Base-by-base conservation (phyloP, 768 basidiomycete species). In the Rhodocollybia butyracea region DNA sequence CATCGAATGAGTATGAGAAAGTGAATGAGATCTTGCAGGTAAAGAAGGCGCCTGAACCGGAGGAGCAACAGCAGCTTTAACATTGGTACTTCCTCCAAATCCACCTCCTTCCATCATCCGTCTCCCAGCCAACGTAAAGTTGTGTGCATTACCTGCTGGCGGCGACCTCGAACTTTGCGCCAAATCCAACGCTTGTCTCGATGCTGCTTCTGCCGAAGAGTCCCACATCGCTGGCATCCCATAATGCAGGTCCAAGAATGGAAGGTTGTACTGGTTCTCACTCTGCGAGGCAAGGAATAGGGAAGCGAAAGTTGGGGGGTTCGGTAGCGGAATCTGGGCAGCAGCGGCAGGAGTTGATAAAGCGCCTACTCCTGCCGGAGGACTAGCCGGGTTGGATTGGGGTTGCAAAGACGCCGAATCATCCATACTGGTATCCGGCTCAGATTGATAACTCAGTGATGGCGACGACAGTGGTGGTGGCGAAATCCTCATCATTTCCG, bases 191-290 rank as follows among this genome's bases (percentile, higher is more conserved):
- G 76, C 76, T 57, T 73, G 72, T 17, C 70, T 59, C 31, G 43
- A 46, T 8, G 48, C 34, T 34, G 22, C 48, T 24, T 19, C 17
- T 17, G 24, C 48, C 34, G 48, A 32, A 8, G 46, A 15, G 13
- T 50, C 48, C 22, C 19, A 21, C 12, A 46, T 38, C 27, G 52
- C 22, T 24, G 27, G 31, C 52, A 26, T 31, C n/a, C 27, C 85
- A 64, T 88, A 88, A 64, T 90, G 88, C 66, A 90, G 65, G 64
- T 90, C 88, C 53, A 90, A 74, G 68, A 88, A 90, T 2, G 86
- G 82, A 1, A 89, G 67, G 57, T 81, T 78, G 47, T 83, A 76
- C 26, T 29, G 27, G 21, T 26, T 51, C 21, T 36, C 40, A 43
- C 12, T 22, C 51, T 51, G 51, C 3, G 42, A 19, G 13, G 57